Base-by-base conservation (phyloP, 139 green algal genomes). In the Chlorella sp. region DNA sequence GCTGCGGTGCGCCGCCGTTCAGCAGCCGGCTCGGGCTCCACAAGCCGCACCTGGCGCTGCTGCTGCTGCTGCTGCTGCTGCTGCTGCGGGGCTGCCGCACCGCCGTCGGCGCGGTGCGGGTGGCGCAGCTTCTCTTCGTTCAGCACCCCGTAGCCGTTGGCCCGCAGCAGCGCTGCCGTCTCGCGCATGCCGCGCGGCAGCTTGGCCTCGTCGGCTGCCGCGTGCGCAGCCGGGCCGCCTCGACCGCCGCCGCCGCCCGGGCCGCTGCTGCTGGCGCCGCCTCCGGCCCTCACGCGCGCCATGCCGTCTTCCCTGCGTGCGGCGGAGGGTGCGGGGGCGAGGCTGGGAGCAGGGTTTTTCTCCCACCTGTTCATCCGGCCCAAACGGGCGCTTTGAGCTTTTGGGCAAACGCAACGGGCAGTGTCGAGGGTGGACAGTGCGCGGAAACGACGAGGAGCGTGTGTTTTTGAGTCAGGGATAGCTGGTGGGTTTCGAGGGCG, bases 21-120 rank as follows among this genome's bases (percentile, higher is more conserved):
- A 9, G 62, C 36, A 21, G 63, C 75, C 17, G 62, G 18, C 26
- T 44, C 39, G 32, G 56, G 74, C 74, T 81, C 74, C 32, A 68
- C 55, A 3, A 80, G 41, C 18, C 74, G 74, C 32, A 81, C 74
- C 5, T 70, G 32, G 20, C 74, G 74, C 74, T 60, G 63, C 69
- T 57, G 38, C 69, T 76, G 69, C 69, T 57, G 69, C 69, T 76
- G 69, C 69, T 76, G 69, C 41, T 82, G 36, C 41, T 70, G 39
- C 75, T 82, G 12, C 36, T 55, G 36, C n/a, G n/a, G 25, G 38
- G 36, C 28, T 38, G 63, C 63, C 63, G 63, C 63, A 17, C 34
- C 28, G 68, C 32, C 69, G 12, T 9, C 20, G 30, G 17, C 20
- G 9, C 44, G 38, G 5, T 64, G 73, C 44, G 5, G 41, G 17